These are phyloP conservation scores for Alternaria angustiovoidea DNA, from an alignment of 2,329 filamentous ascomycete genomes.

Conservation along the genomic window DNA sequence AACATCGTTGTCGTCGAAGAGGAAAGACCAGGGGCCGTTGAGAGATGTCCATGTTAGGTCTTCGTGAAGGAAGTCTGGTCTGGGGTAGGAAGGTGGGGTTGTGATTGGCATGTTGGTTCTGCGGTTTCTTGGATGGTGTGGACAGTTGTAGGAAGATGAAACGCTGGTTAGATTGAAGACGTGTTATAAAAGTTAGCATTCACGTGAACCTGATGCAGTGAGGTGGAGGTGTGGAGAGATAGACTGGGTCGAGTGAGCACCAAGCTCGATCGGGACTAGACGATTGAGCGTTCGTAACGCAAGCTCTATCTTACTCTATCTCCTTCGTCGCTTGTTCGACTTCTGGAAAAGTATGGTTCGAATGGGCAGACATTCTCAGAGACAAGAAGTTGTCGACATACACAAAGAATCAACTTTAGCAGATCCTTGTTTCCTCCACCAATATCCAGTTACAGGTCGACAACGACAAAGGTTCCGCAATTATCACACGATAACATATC, in stretches of 20 bases:
- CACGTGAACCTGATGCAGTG: constrained; percentile 19
- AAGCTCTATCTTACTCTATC: too few relatives aligned
- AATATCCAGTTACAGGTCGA: neutral
- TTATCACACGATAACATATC: neutral
- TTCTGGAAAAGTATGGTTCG: too few relatives aligned
- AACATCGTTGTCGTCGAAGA: constrained; percentile 70
- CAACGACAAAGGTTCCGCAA: neutral
- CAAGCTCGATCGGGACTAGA: constrained; percentile 4
- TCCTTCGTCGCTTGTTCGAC: too few relatives aligned
- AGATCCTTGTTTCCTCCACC: neutral
- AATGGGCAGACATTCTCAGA: too few relatives aligned
- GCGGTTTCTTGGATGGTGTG: neutral
- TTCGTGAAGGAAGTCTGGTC: constrained; percentile 69
- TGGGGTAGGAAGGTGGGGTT: constrained; percentile 60
- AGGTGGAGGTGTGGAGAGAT: constrained; percentile 19
- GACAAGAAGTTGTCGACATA: neutral
- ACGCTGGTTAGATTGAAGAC: neutral
- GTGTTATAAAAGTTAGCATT: constrained; percentile 10
- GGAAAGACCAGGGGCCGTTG: constrained; percentile 69
- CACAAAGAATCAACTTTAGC: neutral
- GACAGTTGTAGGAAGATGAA: neutral
- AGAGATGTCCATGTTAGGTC: constrained; percentile 66
- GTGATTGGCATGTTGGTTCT: constrained; percentile 5
- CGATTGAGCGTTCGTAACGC: neutral
- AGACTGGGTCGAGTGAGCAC: constrained; percentile 12